Conservation (phyloP, 2,329 filamentous ascomycete species). For the Aspergillus unguis region DNA sequence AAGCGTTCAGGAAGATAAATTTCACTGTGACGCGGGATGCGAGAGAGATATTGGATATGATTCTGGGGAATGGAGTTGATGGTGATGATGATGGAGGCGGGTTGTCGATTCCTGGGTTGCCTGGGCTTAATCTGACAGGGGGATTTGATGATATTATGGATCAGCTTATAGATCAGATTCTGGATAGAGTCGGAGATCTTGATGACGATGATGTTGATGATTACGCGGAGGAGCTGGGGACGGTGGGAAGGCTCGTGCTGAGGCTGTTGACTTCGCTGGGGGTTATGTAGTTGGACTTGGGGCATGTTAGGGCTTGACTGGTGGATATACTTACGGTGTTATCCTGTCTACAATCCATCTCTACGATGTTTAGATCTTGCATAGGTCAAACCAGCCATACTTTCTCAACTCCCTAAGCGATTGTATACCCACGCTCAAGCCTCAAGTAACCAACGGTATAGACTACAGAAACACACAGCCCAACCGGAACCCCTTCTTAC, state of each 20-base stretch:
- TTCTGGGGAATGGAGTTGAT: background rate
- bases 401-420: too few relatives aligned
- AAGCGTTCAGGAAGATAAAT: background rate
- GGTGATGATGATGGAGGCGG: background rate
- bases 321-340: too few relatives aligned
- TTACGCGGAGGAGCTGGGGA: background rate
- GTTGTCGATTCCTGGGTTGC: background rate
- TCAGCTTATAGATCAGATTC: constrained; percentile 1
- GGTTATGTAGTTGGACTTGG: background rate
- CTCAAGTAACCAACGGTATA: too few relatives aligned
- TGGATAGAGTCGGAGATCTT: background rate
- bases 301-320: too few relatives aligned
- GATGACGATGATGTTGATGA: background rate
- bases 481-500: too few relatives aligned
- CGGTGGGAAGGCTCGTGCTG: background rate
- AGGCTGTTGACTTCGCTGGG: constrained; percentile 1
- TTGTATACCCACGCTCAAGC: too few relatives aligned
- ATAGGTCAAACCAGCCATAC: too few relatives aligned
- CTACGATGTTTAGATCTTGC: too few relatives aligned
- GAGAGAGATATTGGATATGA: background rate
- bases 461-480: too few relatives aligned
- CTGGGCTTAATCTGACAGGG: background rate
- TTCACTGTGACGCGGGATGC: constrained; percentile 3
- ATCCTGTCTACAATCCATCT: too few relatives aligned
- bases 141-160: background rate